Conservation (phyloP, 306 rosid genomes). For the Sicyos baderoa region DNA sequence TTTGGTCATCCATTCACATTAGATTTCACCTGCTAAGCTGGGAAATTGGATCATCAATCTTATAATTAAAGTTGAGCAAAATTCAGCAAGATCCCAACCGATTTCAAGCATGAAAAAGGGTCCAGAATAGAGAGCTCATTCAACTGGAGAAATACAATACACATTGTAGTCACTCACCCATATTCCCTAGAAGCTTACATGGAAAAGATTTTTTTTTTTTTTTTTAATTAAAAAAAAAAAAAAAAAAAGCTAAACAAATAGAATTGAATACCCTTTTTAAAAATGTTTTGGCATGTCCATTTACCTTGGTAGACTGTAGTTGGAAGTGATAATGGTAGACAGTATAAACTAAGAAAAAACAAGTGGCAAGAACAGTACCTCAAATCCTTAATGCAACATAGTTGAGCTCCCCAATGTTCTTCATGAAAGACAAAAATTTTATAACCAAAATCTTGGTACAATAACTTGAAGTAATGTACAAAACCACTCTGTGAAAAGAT, state of each 20-base stretch:
- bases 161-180: background rate
- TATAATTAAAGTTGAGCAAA: background rate
- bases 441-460: slow-evolving; percentile 21
- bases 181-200: slow-evolving; percentile 4
- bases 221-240: background rate
- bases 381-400: slow-evolving; percentile 4
- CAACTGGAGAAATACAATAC: background rate
- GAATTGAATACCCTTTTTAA: slow-evolving; percentile 2
- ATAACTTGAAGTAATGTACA: slow-evolving; percentile 65
- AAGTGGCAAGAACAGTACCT: slow-evolving; percentile 19
- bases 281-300: background rate
- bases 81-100: too few relatives aligned
- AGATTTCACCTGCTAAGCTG: background rate
- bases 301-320: slow-evolving; percentile 6
- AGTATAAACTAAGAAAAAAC: too few relatives aligned
- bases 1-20: background rate
- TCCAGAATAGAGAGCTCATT: background rate
- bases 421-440: slow-evolving; percentile 49
- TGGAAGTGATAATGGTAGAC: background rate
- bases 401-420: slow-evolving; percentile 19
- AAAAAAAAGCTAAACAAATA: background rate
- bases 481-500: slow-evolving; percentile 28
- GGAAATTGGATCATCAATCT: background rate
- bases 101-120: background rate
- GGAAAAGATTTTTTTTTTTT: too few relatives aligned